Conservation (phyloP, 2,329 filamentous ascomycete species). For the Mycosphaerella arachidis region DNA sequence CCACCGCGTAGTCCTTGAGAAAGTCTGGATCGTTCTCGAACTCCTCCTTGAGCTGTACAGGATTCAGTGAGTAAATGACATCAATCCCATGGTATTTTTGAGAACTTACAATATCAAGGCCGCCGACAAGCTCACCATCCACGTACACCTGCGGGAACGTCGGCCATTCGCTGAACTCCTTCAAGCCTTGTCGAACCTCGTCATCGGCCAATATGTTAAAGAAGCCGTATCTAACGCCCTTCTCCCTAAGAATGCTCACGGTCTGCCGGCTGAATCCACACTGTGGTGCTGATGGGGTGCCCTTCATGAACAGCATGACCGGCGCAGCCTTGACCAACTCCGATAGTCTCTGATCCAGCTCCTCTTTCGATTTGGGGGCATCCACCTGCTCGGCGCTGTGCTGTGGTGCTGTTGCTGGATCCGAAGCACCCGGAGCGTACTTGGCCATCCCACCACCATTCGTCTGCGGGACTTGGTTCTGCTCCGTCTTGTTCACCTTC, state of each 20-base stretch:
- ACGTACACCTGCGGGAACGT: slow-evolving; percentile 96
- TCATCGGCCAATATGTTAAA: slow-evolving; percentile 99
- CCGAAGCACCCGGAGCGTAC: slow-evolving; percentile 42
- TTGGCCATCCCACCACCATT: slow-evolving; percentile 35
- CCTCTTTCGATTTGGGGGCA: slow-evolving; percentile 63
- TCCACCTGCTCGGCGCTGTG: slow-evolving; percentile 39
- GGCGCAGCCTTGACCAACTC: slow-evolving; percentile 92
- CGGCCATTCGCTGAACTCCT: slow-evolving; percentile 97
- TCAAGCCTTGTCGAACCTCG: slow-evolving; percentile 91
- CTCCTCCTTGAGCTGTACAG: slow-evolving; percentile 85
- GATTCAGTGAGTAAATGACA: neutral
- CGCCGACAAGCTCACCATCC: slow-evolving; percentile 83
- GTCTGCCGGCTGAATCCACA: slow-evolving; percentile 92
- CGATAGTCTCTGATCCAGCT: slow-evolving; percentile 71
- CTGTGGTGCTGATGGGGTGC: slow-evolving; percentile 79
- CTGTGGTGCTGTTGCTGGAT: slow-evolving; percentile 46
- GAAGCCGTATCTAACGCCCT: slow-evolving; percentile 92
- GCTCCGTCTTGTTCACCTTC: slow-evolving; percentile 30
- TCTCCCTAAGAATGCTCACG: slow-evolving; percentile 79
- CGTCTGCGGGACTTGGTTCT: slow-evolving; percentile 16
- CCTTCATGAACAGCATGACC: slow-evolving; percentile 99
- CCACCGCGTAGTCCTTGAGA: slow-evolving; percentile 59
- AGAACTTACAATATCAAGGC: slow-evolving; percentile 83
- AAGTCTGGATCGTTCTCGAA: slow-evolving; percentile 79
- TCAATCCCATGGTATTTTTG: neutral